Base-by-base conservation (phyloP, 306 rosid species). In the Rosa chinensis region DNA sequence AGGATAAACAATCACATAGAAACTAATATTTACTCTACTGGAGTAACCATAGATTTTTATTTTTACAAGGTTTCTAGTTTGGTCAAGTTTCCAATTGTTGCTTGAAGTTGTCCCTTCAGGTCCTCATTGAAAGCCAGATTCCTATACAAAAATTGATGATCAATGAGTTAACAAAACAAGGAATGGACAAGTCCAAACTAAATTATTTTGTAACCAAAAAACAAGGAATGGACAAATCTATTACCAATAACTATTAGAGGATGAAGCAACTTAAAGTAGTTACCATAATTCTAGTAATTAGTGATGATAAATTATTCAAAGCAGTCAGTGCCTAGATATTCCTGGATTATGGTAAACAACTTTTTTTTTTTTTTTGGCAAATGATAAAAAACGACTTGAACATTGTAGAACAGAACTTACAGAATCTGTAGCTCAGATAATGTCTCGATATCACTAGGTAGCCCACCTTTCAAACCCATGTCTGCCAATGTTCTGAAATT, bases 101-200 rank as follows among this genome's bases (percentile, higher is more conserved):
- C 58, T 35, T 82, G 85, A 69, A 89, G 82, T 14, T 71, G 37
- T 73, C 92, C 89, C 21, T 70, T 74, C 68, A 89, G 76, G 35
- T 66, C 79, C 82, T 71, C 53, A 74, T 89, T 89, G 80, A 69
- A 77, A 6, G 92, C 83, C 53, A 89, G 81, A 82, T 85, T 88
- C 86, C 90, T 89, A 52, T 18, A 69, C n/a, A 28, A 73, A 47
- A 76, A 77, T 12, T 8, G 45, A 37, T 23, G 23, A 43, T n/a
- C 21, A 45, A 39, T 50, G 67, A 74, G 52, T 74, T 10, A 74
- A 20, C 1, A 40, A 12, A 11, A n/a, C 39, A 12, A 17, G 6
- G 55, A 12, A 53, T 20, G 53, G 64, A 68, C 56, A 48, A 2
- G n/a, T n/a, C n/a, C n/a, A n/a, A n/a, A n/a, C n/a, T n/a, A n/a